These are phyloP conservation scores for Diaporthe sp. DNA, from an alignment of 2,329 filamentous ascomycete species.

Conservation along the genomic window DNA sequence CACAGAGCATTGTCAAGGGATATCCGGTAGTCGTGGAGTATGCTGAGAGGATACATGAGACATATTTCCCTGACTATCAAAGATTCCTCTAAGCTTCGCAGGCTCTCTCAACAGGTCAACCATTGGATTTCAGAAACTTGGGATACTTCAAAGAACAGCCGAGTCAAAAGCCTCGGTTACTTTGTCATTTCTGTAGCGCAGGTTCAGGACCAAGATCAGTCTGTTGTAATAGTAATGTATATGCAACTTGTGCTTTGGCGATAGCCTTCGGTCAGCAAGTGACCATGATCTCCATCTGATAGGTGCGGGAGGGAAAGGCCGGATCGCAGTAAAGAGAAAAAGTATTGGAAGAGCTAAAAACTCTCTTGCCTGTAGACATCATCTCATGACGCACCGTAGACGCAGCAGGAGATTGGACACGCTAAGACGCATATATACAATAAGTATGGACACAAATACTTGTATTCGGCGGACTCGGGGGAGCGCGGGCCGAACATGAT, in stretches of 20 bases:
- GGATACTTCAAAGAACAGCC: background rate
- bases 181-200: background rate
- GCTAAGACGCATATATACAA: too few relatives aligned
- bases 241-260: too few relatives aligned
- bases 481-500: background rate
- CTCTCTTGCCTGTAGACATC: too few relatives aligned
- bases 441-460: background rate
- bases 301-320: too few relatives aligned
- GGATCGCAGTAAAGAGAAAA: too few relatives aligned
- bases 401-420: too few relatives aligned
- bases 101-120: background rate
- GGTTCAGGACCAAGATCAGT: accelerated
- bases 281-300: too few relatives aligned
- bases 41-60: slow-evolving; percentile 65
- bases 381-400: too few relatives aligned
- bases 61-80: slow-evolving; percentile 71
- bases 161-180: background rate
- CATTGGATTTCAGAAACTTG: background rate
- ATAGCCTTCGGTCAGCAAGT: too few relatives aligned
- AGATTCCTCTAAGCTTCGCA: slow-evolving; percentile 45
- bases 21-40: slow-evolving; percentile 68
- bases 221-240: too few relatives aligned
- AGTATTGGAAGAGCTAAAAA: too few relatives aligned
- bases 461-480: background rate
- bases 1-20: slow-evolving; percentile 56